Conservation (phyloP, 371 early-diverging fungal species). For the Mortierella polycephala region DNA sequence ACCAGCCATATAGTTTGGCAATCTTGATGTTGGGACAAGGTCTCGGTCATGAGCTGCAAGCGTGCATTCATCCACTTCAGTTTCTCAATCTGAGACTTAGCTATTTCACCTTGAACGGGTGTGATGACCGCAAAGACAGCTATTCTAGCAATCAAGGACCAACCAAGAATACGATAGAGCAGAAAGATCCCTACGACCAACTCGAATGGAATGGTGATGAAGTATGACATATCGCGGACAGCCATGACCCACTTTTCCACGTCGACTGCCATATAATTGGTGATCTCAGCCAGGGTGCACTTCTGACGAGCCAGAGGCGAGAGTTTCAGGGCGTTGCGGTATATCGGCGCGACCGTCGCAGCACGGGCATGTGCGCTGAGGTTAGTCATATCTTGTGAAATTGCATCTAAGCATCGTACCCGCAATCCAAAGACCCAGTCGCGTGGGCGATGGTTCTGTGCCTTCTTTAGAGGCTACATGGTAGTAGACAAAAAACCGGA, state of each 20-base stretch:
- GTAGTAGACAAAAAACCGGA: slow-evolving; percentile 14
- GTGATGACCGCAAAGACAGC: slow-evolving; percentile 53
- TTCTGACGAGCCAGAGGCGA: slow-evolving; percentile 82
- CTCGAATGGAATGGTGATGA: slow-evolving; percentile 29
- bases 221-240: slow-evolving; percentile 1
- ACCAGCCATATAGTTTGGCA: slow-evolving; percentile 60
- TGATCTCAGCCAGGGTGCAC: slow-evolving; percentile 80
- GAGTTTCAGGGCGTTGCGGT: slow-evolving; percentile 84
- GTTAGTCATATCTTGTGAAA: background rate
- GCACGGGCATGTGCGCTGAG: slow-evolving; percentile 9
- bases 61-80: slow-evolving; percentile 27
- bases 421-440: slow-evolving; percentile 6
- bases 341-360: slow-evolving; percentile 71
- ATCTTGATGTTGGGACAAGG: slow-evolving; percentile 31
- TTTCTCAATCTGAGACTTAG: slow-evolving; percentile 19
- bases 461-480: slow-evolving; percentile 8
- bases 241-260: slow-evolving; percentile 30
- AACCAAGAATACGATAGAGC: slow-evolving; percentile 63
- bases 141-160: slow-evolving; percentile 62
- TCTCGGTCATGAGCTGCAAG: slow-evolving; percentile 28
- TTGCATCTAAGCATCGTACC: slow-evolving; percentile 7
- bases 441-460: background rate
- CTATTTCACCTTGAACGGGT: slow-evolving; percentile 60
- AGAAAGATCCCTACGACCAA: slow-evolving; percentile 28
- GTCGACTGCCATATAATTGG: slow-evolving; percentile 77